phyloP scores from a whole-genome alignment of 192 early-diverging fungal species.

The Coemansia sp. region DNA sequence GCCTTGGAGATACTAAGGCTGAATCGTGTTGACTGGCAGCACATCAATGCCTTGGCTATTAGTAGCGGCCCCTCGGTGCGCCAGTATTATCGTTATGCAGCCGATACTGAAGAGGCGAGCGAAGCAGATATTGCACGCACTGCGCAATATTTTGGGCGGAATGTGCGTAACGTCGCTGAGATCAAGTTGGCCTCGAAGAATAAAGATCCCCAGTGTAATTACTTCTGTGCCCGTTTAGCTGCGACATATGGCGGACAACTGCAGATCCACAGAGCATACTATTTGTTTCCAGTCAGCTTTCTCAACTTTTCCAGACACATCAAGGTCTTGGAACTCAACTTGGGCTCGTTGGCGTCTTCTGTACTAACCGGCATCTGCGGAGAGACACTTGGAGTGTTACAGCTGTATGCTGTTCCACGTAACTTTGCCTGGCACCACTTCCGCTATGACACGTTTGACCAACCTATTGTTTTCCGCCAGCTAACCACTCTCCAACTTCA shows the following conservation, averaged over 20 bases:
- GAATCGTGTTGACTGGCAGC: not conserved
- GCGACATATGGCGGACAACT: not conserved
- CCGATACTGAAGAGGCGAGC: not conserved
- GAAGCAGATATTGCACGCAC: not conserved
- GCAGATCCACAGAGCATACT: not conserved
- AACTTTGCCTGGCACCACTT: conserved; percentile 1
- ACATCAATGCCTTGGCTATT: not conserved
- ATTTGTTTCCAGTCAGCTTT: not conserved
- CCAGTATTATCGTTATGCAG: not conserved
- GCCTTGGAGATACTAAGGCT: not conserved
- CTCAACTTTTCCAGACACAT: not conserved
- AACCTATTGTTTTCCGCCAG: not conserved
- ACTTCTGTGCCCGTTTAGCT: not conserved
- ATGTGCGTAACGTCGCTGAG: not conserved
- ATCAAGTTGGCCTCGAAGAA: not conserved
- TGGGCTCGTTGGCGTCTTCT: not conserved
- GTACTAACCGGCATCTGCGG: not conserved
- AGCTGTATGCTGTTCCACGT: not conserved
- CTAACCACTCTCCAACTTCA: not conserved
- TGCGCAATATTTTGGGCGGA: not conserved
- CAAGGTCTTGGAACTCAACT: not conserved
- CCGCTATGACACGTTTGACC: not conserved
- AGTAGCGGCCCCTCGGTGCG: too few species aligned
- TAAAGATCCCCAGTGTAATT: not conserved
- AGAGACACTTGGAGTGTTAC: not conserved